phyloP scores from a whole-genome alignment of 1,284 basidiomycete species.

The Cryptococcus wingfieldii region DNA sequence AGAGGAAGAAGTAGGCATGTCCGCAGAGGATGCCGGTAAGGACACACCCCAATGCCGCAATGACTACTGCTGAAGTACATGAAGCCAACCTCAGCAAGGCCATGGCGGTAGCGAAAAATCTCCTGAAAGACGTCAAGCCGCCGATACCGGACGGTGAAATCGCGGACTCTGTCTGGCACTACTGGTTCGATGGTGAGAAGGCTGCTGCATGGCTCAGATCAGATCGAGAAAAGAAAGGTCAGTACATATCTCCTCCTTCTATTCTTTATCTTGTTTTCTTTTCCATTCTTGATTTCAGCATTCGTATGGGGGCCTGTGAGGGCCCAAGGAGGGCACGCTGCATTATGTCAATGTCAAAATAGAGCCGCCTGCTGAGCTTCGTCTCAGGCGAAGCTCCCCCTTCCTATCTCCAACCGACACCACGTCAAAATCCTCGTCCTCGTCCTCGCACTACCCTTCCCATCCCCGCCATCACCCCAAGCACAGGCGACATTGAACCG shows the following conservation, averaged over 20 bases:
- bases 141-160: slow-evolving; percentile 71
- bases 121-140: slow-evolving; percentile 66
- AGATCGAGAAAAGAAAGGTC: slow-evolving; percentile 70
- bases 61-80: neutral
- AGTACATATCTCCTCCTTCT: slow-evolving; percentile 43
- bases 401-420: slow-evolving; percentile 30
- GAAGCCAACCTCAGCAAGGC: slow-evolving; percentile 69
- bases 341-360: slow-evolving; percentile 2
- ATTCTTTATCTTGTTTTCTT: neutral
- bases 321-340: neutral
- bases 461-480: neutral
- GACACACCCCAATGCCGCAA: slow-evolving; percentile 42
- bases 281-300: slow-evolving; percentile 1
- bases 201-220: slow-evolving; percentile 66
- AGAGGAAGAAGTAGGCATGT: slow-evolving; percentile 43
- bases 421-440: slow-evolving; percentile 31
- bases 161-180: slow-evolving; percentile 80
- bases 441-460: slow-evolving; percentile 11
- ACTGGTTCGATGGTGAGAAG: slow-evolving; percentile 78
- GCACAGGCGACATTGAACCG: slow-evolving; percentile 45
- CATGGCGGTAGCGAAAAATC: slow-evolving; percentile 61
- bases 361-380: slow-evolving; percentile 29
- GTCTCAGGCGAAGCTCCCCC: slow-evolving; percentile 34
- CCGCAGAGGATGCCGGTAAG: slow-evolving; percentile 29
- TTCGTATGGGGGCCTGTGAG: neutral